Evolutionary conservation across 2,329 filamentous ascomycete species (phyloP).

Genomic region (Aspergillus caelatus): DNA sequence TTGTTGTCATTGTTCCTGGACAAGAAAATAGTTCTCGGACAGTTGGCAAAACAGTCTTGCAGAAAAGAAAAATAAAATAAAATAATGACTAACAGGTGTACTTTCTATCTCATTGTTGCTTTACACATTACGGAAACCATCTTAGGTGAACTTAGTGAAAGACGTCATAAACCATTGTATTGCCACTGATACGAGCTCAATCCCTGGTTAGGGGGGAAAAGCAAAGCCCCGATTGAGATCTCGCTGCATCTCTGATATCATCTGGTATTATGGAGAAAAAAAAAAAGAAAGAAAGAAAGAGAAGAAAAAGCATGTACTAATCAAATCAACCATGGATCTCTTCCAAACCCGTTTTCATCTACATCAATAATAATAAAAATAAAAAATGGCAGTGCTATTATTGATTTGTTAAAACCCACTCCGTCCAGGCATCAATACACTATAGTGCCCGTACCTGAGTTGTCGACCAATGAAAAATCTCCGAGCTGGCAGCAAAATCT

Average conservation of each 20-base stretch:
- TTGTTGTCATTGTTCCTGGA: constrained; percentile 1
- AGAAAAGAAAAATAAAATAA: not conserved
- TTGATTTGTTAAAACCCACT: constrained; percentile 15
- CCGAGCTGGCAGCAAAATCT: constrained; percentile 24
- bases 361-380: not conserved
- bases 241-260: not conserved
- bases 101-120: constrained; percentile 7
- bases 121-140: not conserved
- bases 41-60: not conserved
- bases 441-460: constrained; percentile 24
- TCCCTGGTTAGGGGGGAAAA: constrained; percentile 9
- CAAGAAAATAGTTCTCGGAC: not conserved
- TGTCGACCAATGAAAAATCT: constrained; percentile 20
- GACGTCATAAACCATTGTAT: constrained; percentile 12
- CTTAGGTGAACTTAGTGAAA: constrained; percentile 1
- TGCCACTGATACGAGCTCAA: constrained; percentile 12
- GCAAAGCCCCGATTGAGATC: not conserved
- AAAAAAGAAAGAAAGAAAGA: not conserved
- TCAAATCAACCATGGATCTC: constrained; percentile 1
- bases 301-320: not conserved
- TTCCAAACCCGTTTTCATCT: not conserved
- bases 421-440: constrained; percentile 20
- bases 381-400: constrained; percentile 12
- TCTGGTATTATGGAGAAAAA: not conserved
- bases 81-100: not conserved